phyloP scores from a whole-genome alignment of 208 protist species.

The Crithidia fasciculata region DNA sequence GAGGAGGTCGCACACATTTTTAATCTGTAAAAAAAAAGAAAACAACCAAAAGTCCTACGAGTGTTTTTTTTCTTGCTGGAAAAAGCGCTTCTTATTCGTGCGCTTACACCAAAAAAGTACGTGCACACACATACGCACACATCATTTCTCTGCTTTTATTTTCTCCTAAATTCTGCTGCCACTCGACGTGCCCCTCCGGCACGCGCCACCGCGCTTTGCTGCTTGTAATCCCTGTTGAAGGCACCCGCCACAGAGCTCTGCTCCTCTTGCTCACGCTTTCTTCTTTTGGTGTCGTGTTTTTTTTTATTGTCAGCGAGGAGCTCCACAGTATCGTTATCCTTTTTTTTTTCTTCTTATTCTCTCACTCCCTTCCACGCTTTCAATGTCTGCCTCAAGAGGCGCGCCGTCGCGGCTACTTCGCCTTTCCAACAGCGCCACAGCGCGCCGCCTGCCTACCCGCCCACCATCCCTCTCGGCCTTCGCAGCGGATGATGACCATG shows the following conservation, averaged over 20 bases:
- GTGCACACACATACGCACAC: no score
- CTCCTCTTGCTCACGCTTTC: neutral
- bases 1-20: no score
- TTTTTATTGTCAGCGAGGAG: neutral
- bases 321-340: neutral
- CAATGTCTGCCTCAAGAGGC: constrained; percentile 1
- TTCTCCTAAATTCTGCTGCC: neutral
- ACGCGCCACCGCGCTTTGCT: no score
- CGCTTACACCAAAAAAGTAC: no score
- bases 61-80: no score
- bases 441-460: neutral
- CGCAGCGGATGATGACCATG: neutral
- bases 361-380: neutral
- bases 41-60: no score
- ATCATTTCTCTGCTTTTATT: neutral
- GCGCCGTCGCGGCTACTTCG: neutral
- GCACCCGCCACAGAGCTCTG: no score
- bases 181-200: no score
- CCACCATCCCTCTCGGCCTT: constrained; percentile 4
- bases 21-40: no score
- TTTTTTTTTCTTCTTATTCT: neutral
- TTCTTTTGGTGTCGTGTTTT: neutral
- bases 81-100: no score
- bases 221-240: no score
- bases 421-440: neutral